These are phyloP conservation scores for Penicillium sp. DNA, from an alignment of 2,329 filamentous ascomycete species.

Conservation along the genomic window DNA sequence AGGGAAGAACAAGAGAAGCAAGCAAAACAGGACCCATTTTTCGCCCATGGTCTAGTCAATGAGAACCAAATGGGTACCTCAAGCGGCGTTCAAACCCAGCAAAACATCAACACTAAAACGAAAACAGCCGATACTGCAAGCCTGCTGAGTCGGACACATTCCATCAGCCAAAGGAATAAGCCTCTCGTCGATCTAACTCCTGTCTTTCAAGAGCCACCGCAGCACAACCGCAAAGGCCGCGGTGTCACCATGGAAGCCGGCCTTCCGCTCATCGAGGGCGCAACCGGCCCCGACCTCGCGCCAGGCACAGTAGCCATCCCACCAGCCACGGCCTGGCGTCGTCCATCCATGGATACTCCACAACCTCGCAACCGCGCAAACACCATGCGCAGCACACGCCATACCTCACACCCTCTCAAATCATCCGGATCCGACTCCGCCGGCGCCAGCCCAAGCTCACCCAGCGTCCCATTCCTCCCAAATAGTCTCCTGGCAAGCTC, in stretches of 20 bases:
- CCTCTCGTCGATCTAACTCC: conserved; percentile 65
- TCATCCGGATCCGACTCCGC: conserved; percentile 7
- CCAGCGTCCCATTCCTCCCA: conserved; percentile 29
- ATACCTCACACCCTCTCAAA: conserved; percentile 11
- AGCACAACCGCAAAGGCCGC: conserved; percentile 32
- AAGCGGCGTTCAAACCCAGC: conserved; percentile 32
- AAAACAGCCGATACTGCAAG: conserved; percentile 21
- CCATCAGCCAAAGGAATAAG: conserved; percentile 45
- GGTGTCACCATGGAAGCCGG: conserved; percentile 43
- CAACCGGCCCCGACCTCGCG: conserved; percentile 36
- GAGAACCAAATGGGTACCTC: conserved; percentile 16
- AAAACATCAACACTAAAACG: conserved; percentile 32
- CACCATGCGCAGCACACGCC: conserved; percentile 28
- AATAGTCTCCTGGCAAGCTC: conserved; percentile 36
- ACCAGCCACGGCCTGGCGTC: conserved; percentile 38
- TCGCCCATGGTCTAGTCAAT: conserved; percentile 49
- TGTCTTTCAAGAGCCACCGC: conserved; percentile 57
- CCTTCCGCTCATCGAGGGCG: conserved; percentile 38
- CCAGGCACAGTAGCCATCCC: conserved; percentile 34
- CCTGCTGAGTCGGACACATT: conserved; percentile 44
- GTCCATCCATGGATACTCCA: conserved; percentile 20
- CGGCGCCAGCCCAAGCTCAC: conserved; percentile 6
- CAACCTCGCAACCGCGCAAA: conserved; percentile 32
- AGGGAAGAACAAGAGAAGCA: conserved; percentile 35
- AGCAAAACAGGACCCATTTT: conserved; percentile 44